Evolutionary conservation across 495 filamentous ascomycete species (phyloP).

Genomic region (Haplographium delicatum): DNA sequence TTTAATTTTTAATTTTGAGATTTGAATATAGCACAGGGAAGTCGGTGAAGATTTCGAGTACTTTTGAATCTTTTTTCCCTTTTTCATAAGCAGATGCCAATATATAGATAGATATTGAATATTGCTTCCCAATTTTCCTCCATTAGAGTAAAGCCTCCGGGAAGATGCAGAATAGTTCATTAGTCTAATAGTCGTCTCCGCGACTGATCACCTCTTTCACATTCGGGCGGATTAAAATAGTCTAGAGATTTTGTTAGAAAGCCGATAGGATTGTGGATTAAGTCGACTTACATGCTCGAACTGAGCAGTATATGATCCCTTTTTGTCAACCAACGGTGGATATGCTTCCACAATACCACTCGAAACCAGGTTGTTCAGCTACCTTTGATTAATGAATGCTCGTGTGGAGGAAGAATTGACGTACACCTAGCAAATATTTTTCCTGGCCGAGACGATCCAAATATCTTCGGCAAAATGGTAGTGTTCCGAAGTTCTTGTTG

Average conservation of each 20-base stretch:
- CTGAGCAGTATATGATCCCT: slow-evolving; percentile 93
- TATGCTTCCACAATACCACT: slow-evolving; percentile 86
- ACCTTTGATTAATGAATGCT: slow-evolving; percentile 10
- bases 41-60: too few relatives aligned
- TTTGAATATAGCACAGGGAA: too few relatives aligned
- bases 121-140: too few relatives aligned
- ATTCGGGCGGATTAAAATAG: slow-evolving; percentile 77
- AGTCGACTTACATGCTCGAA: slow-evolving; percentile 78
- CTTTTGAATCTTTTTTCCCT: too few relatives aligned
- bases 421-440: slow-evolving; percentile 79
- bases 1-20: too few relatives aligned
- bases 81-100: too few relatives aligned
- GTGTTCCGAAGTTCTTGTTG: slow-evolving; percentile 86
- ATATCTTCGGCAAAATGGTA: slow-evolving; percentile 83
- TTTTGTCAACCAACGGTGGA: slow-evolving; percentile 83
- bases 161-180: background rate
- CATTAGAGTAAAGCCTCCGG: too few relatives aligned
- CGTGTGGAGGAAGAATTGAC: slow-evolving; percentile 23
- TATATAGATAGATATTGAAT: too few relatives aligned
- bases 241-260: slow-evolving; percentile 42
- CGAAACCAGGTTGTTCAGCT: slow-evolving; percentile 77
- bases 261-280: background rate
- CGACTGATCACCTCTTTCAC: slow-evolving; percentile 92
- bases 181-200: slow-evolving; percentile 74
- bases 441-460: slow-evolving; percentile 82